phyloP scores from a whole-genome alignment of 176 grass and related monocot species.

The Calamus simplicifolius region DNA sequence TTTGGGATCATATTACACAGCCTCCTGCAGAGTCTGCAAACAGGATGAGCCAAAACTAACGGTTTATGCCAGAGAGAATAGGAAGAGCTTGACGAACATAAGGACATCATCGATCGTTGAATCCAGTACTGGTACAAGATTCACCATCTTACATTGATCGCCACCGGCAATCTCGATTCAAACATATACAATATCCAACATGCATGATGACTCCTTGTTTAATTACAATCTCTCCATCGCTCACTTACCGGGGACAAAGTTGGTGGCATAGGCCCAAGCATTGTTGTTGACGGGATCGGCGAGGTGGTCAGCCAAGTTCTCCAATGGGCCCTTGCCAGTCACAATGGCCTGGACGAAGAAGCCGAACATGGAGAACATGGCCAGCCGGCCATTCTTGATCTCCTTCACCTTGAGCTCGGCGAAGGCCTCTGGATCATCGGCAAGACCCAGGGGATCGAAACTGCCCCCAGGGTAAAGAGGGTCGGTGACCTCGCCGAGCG shows the following conservation, averaged over 20 bases:
- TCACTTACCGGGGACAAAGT: background rate
- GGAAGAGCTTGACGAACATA: background rate
- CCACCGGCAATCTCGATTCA: background rate
- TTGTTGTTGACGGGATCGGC: background rate
- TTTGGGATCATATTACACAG: no score
- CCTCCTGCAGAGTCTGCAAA: no score
- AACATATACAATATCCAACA: no score
- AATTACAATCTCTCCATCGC: background rate
- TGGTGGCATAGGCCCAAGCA: background rate
- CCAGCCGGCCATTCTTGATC: conserved; percentile 2
- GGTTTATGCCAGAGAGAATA: no score
- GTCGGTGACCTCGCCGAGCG: background rate
- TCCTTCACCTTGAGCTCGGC: conserved; percentile 8
- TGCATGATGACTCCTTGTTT: no score
- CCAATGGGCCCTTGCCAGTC: conserved; percentile 1
- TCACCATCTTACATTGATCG: background rate
- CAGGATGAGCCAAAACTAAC: no score
- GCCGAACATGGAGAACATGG: conserved; percentile 7
- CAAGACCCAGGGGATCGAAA: background rate
- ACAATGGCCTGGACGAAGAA: conserved; percentile 5
- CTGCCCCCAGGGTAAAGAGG: background rate
- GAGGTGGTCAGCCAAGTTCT: background rate
- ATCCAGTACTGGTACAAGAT: background rate
- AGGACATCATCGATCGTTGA: background rate
- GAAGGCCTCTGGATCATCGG: background rate